Conservation (phyloP, 139 green algal species). For the Tetradesmus lagerheimii region DNA sequence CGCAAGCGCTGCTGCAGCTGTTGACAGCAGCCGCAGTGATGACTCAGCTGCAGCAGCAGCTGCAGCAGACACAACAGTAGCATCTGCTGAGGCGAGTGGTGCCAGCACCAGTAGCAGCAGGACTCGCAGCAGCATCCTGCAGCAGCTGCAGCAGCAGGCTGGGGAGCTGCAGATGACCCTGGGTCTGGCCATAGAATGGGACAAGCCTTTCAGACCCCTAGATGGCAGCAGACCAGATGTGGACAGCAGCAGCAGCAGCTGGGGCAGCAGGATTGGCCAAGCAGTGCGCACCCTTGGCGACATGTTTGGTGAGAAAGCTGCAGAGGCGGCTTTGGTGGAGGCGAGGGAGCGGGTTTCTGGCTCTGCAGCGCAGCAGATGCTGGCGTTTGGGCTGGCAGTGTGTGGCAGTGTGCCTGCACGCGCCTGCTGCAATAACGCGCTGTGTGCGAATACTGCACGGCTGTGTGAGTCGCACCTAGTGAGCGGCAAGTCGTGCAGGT, state of each 20-base stretch:
- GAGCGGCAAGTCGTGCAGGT: slow-evolving; percentile 12
- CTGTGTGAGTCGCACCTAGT: background rate
- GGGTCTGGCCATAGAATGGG: background rate
- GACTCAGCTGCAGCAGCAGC: background rate
- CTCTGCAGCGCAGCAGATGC: background rate
- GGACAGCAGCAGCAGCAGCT: background rate
- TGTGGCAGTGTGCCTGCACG: background rate
- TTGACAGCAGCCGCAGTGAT: background rate
- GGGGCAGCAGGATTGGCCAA: background rate
- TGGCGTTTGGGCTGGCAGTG: slow-evolving; percentile 3
- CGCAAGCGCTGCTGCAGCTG: background rate
- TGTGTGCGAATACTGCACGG: background rate
- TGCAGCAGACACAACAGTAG: background rate
- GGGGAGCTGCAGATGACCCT: background rate
- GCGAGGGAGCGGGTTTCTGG: background rate
- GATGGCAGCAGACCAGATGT: background rate
- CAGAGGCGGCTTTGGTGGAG: background rate
- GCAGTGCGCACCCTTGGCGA: background rate
- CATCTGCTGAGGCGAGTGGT: background rate
- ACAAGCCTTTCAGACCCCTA: background rate
- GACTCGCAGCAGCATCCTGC: background rate
- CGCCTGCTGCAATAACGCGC: background rate
- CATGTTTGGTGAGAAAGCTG: background rate
- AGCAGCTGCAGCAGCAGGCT: background rate
- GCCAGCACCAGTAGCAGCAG: background rate